A percentile compares a stretch with the other conserved stretches of the same genome.
Evolutionary conservation across 176 grass and related monocot genomes (phyloP).

Genomic region (Rhipidocladum racemiflorum): DNA sequence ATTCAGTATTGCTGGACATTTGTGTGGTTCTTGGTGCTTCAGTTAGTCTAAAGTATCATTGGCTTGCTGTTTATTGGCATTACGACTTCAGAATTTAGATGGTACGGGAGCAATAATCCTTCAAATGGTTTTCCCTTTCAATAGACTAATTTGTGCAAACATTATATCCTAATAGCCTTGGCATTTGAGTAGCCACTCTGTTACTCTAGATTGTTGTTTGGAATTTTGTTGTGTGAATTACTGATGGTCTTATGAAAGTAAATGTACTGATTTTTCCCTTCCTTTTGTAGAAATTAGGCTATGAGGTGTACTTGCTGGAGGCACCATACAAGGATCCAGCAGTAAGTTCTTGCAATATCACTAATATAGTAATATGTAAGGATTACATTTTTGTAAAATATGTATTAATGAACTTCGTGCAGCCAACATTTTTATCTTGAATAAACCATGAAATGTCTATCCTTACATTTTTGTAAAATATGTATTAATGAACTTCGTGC

Average conservation of each 20-base stretch:
- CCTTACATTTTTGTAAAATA: too few relatives aligned
- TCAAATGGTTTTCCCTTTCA: slow-evolving; percentile 11
- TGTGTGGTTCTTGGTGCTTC: background rate
- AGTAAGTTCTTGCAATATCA: slow-evolving; percentile 47
- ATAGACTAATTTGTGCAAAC: slow-evolving; percentile 15
- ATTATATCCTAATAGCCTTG: slow-evolving; percentile 5
- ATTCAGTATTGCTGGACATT: background rate
- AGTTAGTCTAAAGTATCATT: background rate
- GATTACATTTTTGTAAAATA: slow-evolving; percentile 10
- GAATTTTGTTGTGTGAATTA: slow-evolving; percentile 24
- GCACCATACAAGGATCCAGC: slow-evolving; percentile 96
- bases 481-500: too few relatives aligned
- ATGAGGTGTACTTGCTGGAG: slow-evolving; percentile 96
- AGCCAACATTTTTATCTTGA: background rate
- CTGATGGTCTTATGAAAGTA: background rate
- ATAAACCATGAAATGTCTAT: slow-evolving; percentile 16
- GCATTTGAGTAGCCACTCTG: slow-evolving; percentile 18
- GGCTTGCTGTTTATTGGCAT: slow-evolving; percentile 13
- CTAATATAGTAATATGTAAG: background rate
- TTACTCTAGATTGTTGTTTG: slow-evolving; percentile 19
- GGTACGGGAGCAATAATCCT: background rate
- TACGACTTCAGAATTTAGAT: slow-evolving; percentile 7
- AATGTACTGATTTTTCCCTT: slow-evolving; percentile 36
- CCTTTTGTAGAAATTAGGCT: slow-evolving; percentile 70
- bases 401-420: background rate